Conservation (phyloP, 208 protist species). For the Trypanosoma congolense region DNA sequence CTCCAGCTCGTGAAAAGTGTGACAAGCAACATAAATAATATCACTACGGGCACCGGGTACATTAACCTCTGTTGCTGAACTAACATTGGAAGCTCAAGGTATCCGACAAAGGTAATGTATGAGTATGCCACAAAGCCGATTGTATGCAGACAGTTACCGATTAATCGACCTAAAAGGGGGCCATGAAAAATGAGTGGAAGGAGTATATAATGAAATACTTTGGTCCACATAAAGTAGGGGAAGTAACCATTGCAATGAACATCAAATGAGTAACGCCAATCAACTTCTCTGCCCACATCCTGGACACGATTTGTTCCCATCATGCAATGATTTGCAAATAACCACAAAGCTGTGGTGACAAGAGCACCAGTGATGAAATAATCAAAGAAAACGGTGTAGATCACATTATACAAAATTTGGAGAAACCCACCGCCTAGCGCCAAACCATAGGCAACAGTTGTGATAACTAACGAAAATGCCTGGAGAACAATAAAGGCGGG, state of each 20-base stretch:
- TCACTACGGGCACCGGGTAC: slow-evolving; percentile 76
- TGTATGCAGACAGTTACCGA: slow-evolving; percentile 65
- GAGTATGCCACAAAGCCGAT: slow-evolving; percentile 71
- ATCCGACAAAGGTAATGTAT: slow-evolving; percentile 91
- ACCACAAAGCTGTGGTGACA: slow-evolving; percentile 62
- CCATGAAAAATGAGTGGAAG: slow-evolving; percentile 46
- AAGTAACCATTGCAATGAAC: slow-evolving; percentile 97
- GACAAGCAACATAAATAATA: slow-evolving; percentile 42
- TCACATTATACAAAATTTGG: slow-evolving; percentile 32
- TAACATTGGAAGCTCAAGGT: slow-evolving; percentile 88
- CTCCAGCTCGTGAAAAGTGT: slow-evolving; percentile 39
- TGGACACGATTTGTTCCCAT: slow-evolving; percentile 22
- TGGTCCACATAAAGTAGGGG: slow-evolving; percentile 91
- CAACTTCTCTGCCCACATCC: slow-evolving; percentile 67
- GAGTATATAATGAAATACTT: slow-evolving; percentile 83
- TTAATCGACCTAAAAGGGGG: slow-evolving; percentile 26
- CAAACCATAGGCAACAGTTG: slow-evolving; percentile 49
- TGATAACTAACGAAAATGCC: slow-evolving; percentile 72
- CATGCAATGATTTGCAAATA: slow-evolving; percentile 68
- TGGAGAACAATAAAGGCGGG: slow-evolving; percentile 95
- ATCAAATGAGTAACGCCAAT: slow-evolving; percentile 95
- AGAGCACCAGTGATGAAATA: slow-evolving; percentile 69
- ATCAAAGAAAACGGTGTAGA: slow-evolving; percentile 61
- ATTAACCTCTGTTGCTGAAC: slow-evolving; percentile 81
- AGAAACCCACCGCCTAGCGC: slow-evolving; percentile 15